A percentile compares a stretch with the other conserved stretches of the same genome.
Evolutionary conservation across 176 grass and related monocot genomes (phyloP).

Genomic region (Carex parvula): DNA sequence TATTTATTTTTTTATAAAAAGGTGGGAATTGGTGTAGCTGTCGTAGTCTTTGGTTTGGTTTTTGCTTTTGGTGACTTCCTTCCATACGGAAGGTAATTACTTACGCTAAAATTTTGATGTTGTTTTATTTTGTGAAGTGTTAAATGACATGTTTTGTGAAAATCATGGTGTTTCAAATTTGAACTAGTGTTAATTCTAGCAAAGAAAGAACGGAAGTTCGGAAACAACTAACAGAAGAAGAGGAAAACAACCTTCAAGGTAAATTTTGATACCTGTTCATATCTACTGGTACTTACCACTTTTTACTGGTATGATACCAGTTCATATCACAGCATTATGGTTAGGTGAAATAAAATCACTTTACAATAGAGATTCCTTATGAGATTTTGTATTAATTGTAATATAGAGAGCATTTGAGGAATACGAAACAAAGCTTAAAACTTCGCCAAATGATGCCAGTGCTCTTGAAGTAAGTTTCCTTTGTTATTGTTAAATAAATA

Average conservation of each 20-base stretch:
- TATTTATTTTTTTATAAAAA: slow-evolving; percentile 30
- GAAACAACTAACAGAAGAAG: slow-evolving; percentile 68
- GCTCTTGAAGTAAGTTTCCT: slow-evolving; percentile 63
- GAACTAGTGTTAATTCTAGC: slow-evolving; percentile 56
- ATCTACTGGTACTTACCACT: background rate
- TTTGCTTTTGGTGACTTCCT: slow-evolving; percentile 96
- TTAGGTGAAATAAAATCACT: background rate
- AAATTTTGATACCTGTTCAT: slow-evolving; percentile 3
- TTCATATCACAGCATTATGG: too few relatives aligned
- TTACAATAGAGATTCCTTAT: slow-evolving; percentile 14
- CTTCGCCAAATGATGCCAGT: slow-evolving; percentile 59
- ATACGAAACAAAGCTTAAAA: slow-evolving; percentile 61
- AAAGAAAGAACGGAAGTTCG: slow-evolving; percentile 52
- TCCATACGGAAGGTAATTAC: slow-evolving; percentile 65
- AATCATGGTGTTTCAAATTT: slow-evolving; percentile 10
- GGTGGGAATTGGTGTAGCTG: slow-evolving; percentile 87
- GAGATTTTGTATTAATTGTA: slow-evolving; percentile 23
- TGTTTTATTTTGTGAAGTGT: slow-evolving; percentile 18
- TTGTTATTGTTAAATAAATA: background rate
- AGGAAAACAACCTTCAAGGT: slow-evolving; percentile 66
- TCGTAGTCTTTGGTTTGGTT: slow-evolving; percentile 81
- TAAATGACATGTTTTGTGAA: background rate
- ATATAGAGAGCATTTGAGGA: slow-evolving; percentile 52
- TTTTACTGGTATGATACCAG: background rate
- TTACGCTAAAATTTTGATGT: slow-evolving; percentile 7